Evolutionary conservation across 805 yeast species (phyloP), one percentile per base, ranked within the genome.

Genomic region (Debaryomyces maramus): DNA sequence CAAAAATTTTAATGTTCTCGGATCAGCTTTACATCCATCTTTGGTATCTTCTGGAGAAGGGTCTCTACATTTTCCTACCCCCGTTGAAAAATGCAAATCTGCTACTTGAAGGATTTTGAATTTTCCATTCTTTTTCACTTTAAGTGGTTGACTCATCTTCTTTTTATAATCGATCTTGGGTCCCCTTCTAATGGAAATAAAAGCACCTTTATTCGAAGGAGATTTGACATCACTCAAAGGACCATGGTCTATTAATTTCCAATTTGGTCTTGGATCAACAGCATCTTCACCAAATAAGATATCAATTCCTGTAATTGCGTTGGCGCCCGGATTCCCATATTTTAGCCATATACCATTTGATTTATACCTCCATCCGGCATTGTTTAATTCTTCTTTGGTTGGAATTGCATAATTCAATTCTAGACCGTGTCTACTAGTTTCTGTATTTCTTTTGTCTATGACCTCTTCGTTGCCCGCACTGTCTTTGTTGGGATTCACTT

Each of bases 61-160:
- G 55, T 90, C 95, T 38, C 84, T 69, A 54, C 98, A 93, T 34
- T 61, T 60, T 10, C 97, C 97, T 39, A 67, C 73, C 5, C 89
- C 90, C 0, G 96, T 85, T n/a, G 93, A 76, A 57, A 85, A 83
- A 62, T 93, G 99, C 41, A 91, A 67, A 59, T 93, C 98, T 0
- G 97, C 95, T 4, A 91, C 78, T 61, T 93, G 99, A 8, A 88
- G 62, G 30, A 93, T 83, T 59, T 85, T 91, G 62, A 83, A 87
- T 39, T 70, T 75, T 4, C 79, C 80, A 15, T 73, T 55, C 2
- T 62, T 45, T 8, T 63, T 51, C 11, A 73, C 55, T 36, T 65
- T 62, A 30, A 80, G 60, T 3, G 70, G 66, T 23, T 53, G 49
- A 40, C 40, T 50, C 50, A 53, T 36, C 55, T 42, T 47, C 44